Evolutionary conservation across 2,329 filamentous ascomycete species (phyloP), one percentile per base, ranked within the genome.

Genomic region (Epichloe aotearoae): DNA sequence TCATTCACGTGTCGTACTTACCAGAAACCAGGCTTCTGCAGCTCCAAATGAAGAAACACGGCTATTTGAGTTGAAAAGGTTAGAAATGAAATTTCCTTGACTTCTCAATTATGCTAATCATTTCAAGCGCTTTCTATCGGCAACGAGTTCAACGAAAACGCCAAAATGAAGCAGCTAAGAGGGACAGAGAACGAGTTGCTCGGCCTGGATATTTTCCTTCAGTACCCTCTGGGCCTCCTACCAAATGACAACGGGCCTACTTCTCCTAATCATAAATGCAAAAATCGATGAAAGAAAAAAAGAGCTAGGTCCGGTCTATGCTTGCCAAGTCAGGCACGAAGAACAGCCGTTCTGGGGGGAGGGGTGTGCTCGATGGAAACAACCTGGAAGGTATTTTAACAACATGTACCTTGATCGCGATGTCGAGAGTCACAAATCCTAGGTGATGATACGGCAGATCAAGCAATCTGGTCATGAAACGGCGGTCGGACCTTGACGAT

Each of bases 61-160:
- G 41, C 77, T 95, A 3, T 98, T 93, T 68, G 80, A 85, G 57
- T 73, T 96, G 52, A 86, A 91, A 62, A 89, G 83, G 86, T 91
- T 68, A 11, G n/a, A 26, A 19, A 44, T 15, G 3, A 3, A 8
- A 3, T 11, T 3, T 19, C 5, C 12, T 39, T 5, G 40, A 17
- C 23, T 40, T 23, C 3, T 23, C 2, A n/a, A 19, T 38, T 11
- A 15, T 34, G 44, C 50, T 54, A 45, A 54, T 30, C 2, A 10
- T 37, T 11, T 2, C 1, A 34, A 93, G 88, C 59, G 77, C 81
- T 26, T 95, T 98, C 67, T 94, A 88, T 63, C 84, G 91, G 58
- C 87, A 89, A 70, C 82, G 93, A 15, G 64, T 95, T 47, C 82
- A 88, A 63, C 85, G 84, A 62, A 83, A 89, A 62, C 61, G 68